A percentile compares a stretch with the other conserved stretches of the same genome.
These are phyloP conservation scores for Rostrohypoxylon terebratum DNA, from an alignment of 495 filamentous ascomycete species.

Conservation along the genomic window DNA sequence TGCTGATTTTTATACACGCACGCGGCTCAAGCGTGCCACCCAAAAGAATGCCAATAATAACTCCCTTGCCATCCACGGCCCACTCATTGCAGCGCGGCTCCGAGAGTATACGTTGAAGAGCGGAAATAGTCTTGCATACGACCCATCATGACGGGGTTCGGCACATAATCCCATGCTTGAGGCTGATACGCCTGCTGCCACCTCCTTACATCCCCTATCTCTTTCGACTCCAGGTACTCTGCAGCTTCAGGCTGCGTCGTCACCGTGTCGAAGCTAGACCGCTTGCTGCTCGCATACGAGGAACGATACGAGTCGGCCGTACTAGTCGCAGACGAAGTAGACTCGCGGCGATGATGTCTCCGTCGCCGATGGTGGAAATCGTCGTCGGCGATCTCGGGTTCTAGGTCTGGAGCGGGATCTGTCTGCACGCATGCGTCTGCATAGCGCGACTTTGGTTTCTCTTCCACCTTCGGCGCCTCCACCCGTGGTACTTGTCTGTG, in stretches of 20 bases:
- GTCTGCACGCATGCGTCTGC: constrained; percentile 46
- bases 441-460: constrained; percentile 28
- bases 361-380: constrained; percentile 16
- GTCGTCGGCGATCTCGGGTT: constrained; percentile 3
- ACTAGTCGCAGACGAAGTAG: constrained; percentile 25
- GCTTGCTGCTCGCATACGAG: constrained; percentile 38
- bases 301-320: constrained; percentile 26
- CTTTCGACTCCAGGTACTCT: constrained; percentile 12
- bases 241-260: constrained; percentile 43
- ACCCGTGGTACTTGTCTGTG: background rate
- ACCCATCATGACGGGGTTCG: constrained; percentile 46
- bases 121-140: constrained; percentile 51
- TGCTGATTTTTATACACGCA: constrained; percentile 1
- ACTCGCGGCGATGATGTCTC: constrained; percentile 34
- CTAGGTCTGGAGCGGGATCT: constrained; percentile 24
- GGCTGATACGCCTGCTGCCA: constrained; percentile 18
- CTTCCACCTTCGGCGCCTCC: background rate
- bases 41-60: constrained; percentile 1
- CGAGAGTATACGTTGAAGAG: constrained; percentile 43
- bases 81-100: constrained; percentile 37
- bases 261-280: constrained; percentile 40
- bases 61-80: constrained; percentile 11
- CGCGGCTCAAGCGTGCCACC: background rate
- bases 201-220: background rate
- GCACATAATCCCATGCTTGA: background rate